phyloP scores from a whole-genome alignment of 805 yeast genomes.

The Phaffomyces opuntiae region DNA sequence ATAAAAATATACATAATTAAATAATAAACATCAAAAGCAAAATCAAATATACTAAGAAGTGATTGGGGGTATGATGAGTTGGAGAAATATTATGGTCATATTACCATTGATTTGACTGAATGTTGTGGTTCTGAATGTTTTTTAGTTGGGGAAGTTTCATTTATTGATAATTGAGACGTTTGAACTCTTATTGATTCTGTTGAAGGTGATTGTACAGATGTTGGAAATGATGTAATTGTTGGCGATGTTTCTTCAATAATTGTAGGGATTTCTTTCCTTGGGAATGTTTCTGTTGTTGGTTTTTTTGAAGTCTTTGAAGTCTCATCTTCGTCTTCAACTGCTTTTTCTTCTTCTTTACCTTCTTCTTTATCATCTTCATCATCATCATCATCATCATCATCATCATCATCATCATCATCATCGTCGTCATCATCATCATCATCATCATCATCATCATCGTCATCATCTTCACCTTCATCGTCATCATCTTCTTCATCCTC shows the following conservation, averaged over 20 bases:
- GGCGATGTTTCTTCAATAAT: conserved; percentile 4
- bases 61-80: neutral
- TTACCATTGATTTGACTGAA: conserved; percentile 9
- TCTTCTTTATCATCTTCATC: conserved; percentile 4
- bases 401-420: conserved; percentile 8
- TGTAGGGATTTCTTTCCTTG: conserved; percentile 3
- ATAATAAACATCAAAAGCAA: neutral
- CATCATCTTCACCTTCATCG: conserved; percentile 8
- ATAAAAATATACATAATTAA: no score
- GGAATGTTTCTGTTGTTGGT: conserved; percentile 1
- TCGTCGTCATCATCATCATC: conserved; percentile 7
- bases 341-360: conserved; percentile 1
- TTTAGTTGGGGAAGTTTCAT: conserved; percentile 1
- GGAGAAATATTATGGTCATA: neutral
- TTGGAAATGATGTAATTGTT: neutral
- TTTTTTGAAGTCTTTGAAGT: conserved; percentile 29
- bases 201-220: neutral
- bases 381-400: conserved; percentile 7
- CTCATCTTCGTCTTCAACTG: conserved; percentile 32
- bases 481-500: conserved; percentile 4
- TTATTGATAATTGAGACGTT: neutral
- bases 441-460: conserved; percentile 1
- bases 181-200: neutral
- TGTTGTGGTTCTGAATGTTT: conserved; percentile 1
- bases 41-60: neutral